Percentiles rank a stretch among this genome's conserved stretches.
These are phyloP conservation scores for Candida sanyiensis DNA, from an alignment of 805 yeast genomes.

Conservation along the genomic window DNA sequence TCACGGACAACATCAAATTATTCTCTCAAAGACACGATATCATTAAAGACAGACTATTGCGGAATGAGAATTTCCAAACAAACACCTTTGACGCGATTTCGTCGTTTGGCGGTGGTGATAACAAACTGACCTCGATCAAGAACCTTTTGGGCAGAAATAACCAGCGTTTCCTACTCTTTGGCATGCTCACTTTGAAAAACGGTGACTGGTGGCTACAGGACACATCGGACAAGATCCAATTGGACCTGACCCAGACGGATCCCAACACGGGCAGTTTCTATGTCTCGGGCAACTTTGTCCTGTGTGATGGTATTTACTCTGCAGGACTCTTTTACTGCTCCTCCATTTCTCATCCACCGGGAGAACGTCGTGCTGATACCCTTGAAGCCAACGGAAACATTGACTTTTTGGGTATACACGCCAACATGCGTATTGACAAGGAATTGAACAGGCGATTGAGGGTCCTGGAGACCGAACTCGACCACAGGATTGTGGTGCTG, in stretches of 20 bases:
- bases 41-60: constrained; percentile 60
- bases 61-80: constrained; percentile 69
- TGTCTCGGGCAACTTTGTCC: constrained; percentile 67
- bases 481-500: constrained; percentile 59
- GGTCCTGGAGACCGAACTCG: constrained; percentile 50
- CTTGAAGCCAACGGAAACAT: constrained; percentile 70
- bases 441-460: constrained; percentile 50
- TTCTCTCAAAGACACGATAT: constrained; percentile 55
- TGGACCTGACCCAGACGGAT: constrained; percentile 57
- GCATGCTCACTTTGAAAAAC: constrained; percentile 57
- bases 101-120: constrained; percentile 22
- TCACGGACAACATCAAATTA: constrained; percentile 32
- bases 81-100: constrained; percentile 30
- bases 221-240: constrained; percentile 57
- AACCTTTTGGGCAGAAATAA: constrained; percentile 85
- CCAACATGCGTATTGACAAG: constrained; percentile 53
- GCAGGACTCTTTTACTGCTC: constrained; percentile 66
- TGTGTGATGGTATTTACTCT: constrained; percentile 82
- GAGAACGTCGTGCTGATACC: constrained; percentile 65
- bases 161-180: constrained; percentile 67
- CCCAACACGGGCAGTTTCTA: constrained; percentile 62
- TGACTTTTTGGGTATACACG: constrained; percentile 57
- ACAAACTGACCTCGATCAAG: constrained; percentile 63
- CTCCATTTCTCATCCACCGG: constrained; percentile 80
- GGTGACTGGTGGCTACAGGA: constrained; percentile 82